Base-by-base conservation (phyloP, 169 alveolate genomes). In the Eimeria falciformis region DNA sequence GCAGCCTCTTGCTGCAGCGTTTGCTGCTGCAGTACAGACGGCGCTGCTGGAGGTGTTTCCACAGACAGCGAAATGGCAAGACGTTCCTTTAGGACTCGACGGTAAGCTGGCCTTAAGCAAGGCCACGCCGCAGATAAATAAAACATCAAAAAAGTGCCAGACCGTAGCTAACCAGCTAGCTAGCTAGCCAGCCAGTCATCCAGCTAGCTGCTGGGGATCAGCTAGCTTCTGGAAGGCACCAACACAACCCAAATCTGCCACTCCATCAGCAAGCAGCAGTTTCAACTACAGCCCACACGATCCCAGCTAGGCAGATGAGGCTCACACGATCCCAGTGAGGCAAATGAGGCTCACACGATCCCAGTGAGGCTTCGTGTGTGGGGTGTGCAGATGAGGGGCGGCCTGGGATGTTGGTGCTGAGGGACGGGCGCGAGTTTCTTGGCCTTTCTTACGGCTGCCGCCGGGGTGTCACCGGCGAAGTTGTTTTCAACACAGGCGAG, bases 401-500 rank as follows among this genome's bases (percentile, higher is more conserved):
- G 77, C 90, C 90, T 27, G 92, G 92, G 21, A 53, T 43, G 71
- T 90, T 92, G 3, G 88, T 53, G 73, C 92, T 92, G 46, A 77
- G 18, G 45, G 94, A 92, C 45, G 92, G 92, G 47, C 23, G 75
- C 0, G 71, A 46, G 85, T 92, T 92, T 43, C 65, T 4, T 9
- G 94, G 95, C 23, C 75, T 47, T 66, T 86, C 94, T 66, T 94
- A 91, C 81, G 96, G 96, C 21, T 75, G 71, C 17, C 78, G 45
- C 17, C 37, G 69, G n/a, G 66, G 93, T 0, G 84, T 85, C 17
- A 73, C 94, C 3, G 98, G 98, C 23, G 98, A 96, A 92, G 96
- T 96, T 66, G 98, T 97, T 69, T 97, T 97, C 95, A 94, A 96
- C 89, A 97, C 98, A 12, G 96, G 97, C n/a, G 23, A 9, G 12